A percentile compares a stretch with the other conserved stretches of the same genome.
phyloP scores from a whole-genome alignment of 2,329 filamentous ascomycete genomes.

The Sphaerulina vaccinii region DNA sequence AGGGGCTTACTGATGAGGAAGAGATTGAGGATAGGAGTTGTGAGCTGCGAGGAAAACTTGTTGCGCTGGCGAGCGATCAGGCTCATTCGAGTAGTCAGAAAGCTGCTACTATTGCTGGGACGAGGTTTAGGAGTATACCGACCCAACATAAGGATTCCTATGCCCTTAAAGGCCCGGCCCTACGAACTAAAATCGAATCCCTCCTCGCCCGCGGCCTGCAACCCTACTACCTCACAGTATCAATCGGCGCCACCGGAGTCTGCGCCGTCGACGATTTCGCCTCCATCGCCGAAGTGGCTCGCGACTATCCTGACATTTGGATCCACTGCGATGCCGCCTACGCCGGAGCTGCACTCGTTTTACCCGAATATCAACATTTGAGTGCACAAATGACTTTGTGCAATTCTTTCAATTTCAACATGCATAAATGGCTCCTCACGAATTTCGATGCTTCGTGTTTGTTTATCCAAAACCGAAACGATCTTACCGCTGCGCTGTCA shows the following conservation, averaged over 20 bases:
- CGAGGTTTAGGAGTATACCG: constrained; percentile 71
- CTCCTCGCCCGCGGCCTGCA: constrained; percentile 68
- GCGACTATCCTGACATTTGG: constrained; percentile 67
- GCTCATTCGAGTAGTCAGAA: constrained; percentile 85
- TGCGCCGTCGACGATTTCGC: constrained; percentile 83
- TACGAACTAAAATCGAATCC: constrained; percentile 63
- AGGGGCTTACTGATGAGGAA: constrained; percentile 44
- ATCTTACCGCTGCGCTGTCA: constrained; percentile 76
- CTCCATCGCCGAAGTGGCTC: constrained; percentile 60
- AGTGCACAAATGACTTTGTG: constrained; percentile 63
- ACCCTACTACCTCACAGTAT: constrained; percentile 83
- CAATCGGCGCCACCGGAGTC: constrained; percentile 81
- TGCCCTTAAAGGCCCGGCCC: constrained; percentile 64
- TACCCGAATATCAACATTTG: constrained; percentile 75
- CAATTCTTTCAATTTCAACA: constrained; percentile 90
- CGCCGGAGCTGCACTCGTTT: constrained; percentile 79
- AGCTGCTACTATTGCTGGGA: constrained; percentile 79
- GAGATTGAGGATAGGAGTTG: constrained; percentile 70
- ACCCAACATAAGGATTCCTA: constrained; percentile 64
- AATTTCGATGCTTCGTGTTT: constrained; percentile 87
- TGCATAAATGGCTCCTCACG: constrained; percentile 95
- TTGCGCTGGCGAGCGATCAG: constrained; percentile 76
- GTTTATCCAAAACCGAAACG: constrained; percentile 70
- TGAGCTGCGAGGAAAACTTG: constrained; percentile 66
- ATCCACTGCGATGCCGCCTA: constrained; percentile 93